phyloP scores from a whole-genome alignment of 805 yeast genomes.

The Alloascoidea africana region DNA sequence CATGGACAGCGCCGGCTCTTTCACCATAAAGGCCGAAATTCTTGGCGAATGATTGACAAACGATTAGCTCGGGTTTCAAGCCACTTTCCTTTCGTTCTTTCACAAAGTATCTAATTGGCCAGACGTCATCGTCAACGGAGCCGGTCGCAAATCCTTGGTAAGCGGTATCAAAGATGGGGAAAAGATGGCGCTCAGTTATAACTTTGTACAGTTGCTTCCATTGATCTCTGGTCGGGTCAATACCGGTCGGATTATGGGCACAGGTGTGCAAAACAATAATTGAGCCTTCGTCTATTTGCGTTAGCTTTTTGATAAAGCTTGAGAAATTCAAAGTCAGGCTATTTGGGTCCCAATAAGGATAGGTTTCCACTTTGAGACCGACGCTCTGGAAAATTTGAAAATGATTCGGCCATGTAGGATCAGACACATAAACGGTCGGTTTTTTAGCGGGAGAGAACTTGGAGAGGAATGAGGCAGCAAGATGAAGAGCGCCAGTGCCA shows the following conservation, averaged over 20 bases:
- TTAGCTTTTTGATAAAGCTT: conserved; percentile 44
- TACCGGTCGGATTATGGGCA: conserved; percentile 79
- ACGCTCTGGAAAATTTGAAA: conserved; percentile 54
- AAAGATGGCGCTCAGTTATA: conserved; percentile 36
- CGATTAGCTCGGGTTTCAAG: conserved; percentile 36
- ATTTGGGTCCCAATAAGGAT: conserved; percentile 61
- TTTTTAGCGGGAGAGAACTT: conserved; percentile 46
- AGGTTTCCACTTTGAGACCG: conserved; percentile 54
- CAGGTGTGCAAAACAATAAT: conserved; percentile 62
- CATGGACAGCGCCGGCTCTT: conserved; percentile 70
- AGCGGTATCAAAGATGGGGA: conserved; percentile 64
- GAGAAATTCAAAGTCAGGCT: conserved; percentile 46
- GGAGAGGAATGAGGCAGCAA: conserved; percentile 47
- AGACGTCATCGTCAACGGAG: conserved; percentile 50
- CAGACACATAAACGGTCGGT: conserved; percentile 17
- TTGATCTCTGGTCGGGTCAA: conserved; percentile 55
- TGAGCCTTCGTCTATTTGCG: conserved; percentile 50
- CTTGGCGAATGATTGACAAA: conserved; percentile 76
- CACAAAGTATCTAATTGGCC: conserved; percentile 35
- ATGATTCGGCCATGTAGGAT: conserved; percentile 57
- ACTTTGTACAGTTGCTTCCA: conserved; percentile 46
- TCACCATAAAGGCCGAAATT: conserved; percentile 82
- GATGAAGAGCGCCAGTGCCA: conserved; percentile 71
- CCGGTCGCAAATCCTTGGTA: conserved; percentile 81
- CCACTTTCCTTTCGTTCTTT: no score